These are phyloP conservation scores for Triangularia setosa DNA, from an alignment of 2,329 filamentous ascomycete genomes.

Conservation along the genomic window DNA sequence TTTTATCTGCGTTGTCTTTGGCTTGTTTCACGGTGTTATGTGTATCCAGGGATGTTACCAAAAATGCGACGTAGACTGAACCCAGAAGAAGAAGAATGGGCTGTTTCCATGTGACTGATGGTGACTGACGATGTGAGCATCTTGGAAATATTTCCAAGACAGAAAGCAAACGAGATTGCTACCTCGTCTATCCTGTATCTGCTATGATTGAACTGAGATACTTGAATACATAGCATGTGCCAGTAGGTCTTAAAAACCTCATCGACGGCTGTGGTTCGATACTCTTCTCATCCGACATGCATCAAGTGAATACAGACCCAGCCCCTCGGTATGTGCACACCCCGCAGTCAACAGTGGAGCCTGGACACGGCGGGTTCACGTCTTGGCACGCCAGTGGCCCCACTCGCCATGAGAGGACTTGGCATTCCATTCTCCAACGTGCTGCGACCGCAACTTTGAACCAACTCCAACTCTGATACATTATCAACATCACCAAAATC, in stretches of 20 bases:
- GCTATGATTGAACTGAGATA: no score
- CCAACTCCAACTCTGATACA: background rate
- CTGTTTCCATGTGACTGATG: conserved; percentile 3
- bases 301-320: background rate
- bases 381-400: background rate
- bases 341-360: background rate
- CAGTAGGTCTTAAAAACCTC: no score
- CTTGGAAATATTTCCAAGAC: no score
- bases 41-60: conserved; percentile 28
- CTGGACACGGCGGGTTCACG: background rate
- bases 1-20: conserved; percentile 21
- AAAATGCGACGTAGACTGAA: conserved; percentile 30
- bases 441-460: background rate
- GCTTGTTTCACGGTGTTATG: conserved; percentile 23
- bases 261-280: no score
- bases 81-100: conserved; percentile 8
- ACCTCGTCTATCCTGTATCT: background rate
- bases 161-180: background rate
- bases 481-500: background rate
- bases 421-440: background rate
- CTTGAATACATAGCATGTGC: no score
- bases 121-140: background rate
- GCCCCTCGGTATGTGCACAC: background rate
- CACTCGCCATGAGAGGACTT: background rate
- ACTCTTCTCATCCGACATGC: background rate